Percentiles rank a stretch among this genome's conserved stretches.
Evolutionary conservation across 1,284 basidiomycete genomes (phyloP).

Genomic region (Farysia itapuensis): DNA sequence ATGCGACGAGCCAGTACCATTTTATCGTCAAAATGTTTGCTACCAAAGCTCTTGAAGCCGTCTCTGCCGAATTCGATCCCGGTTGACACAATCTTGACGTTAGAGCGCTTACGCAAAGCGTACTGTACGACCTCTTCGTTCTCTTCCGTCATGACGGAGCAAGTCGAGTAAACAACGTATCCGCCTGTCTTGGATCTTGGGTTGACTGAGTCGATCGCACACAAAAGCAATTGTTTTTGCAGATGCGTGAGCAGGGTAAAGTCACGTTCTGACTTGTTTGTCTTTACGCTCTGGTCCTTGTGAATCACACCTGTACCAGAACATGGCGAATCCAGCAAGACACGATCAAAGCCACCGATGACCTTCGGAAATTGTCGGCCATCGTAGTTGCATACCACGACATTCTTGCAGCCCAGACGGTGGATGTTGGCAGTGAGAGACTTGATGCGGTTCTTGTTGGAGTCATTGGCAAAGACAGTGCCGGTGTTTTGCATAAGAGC

Average conservation of each 20-base stretch:
- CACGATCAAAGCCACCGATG: conserved; percentile 96
- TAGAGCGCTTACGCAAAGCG: conserved; percentile 93
- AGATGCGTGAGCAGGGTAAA: conserved; percentile 86
- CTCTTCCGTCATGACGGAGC: conserved; percentile 96
- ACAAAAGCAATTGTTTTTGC: conserved; percentile 97
- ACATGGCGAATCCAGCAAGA: conserved; percentile 94
- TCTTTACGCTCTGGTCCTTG: conserved; percentile 95
- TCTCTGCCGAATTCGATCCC: conserved; percentile 90
- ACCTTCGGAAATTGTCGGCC: conserved; percentile 99
- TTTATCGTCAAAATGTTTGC: conserved; percentile 80
- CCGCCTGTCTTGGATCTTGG: conserved; percentile 88
- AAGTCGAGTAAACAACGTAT: conserved; percentile 96
- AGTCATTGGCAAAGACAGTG: conserved; percentile 95
- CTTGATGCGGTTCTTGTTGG: conserved; percentile 92
- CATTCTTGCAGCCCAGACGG: conserved; percentile 95
- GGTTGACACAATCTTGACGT: conserved; percentile 89
- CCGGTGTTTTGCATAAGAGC: conserved; percentile 92
- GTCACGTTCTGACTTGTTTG: conserved; percentile 96
- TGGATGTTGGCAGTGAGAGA: conserved; percentile 95
- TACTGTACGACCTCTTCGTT: conserved; percentile 98
- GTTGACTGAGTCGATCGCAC: conserved; percentile 93
- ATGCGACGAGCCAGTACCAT: conserved; percentile 63
- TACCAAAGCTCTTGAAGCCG: conserved; percentile 85
- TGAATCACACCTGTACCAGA: conserved; percentile 97
- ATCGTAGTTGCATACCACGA: conserved; percentile 95